A percentile compares a stretch with the other conserved stretches of the same genome.
phyloP scores from a whole-genome alignment of 495 filamentous ascomycete genomes.

The Podospora conica region DNA sequence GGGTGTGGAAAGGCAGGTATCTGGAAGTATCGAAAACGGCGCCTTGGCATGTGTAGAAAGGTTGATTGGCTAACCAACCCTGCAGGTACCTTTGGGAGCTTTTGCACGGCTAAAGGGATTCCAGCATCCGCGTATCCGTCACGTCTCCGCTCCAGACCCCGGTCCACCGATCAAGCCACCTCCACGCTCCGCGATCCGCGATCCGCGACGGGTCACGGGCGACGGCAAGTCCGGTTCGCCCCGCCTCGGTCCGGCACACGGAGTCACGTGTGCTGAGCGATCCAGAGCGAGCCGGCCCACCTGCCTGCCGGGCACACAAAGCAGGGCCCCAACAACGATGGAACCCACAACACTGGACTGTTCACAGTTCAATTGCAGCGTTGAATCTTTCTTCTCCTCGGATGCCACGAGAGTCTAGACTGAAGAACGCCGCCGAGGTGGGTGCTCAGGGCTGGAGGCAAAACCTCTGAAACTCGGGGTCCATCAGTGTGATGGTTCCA shows the following conservation, averaged over 20 bases:
- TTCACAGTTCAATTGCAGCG: neutral
- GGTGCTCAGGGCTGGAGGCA: neutral
- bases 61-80: too few species aligned
- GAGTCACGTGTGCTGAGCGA: neutral
- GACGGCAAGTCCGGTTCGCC: neutral
- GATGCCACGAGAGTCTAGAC: neutral
- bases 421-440: neutral
- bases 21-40: too few species aligned
- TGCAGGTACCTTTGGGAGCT: too few species aligned
- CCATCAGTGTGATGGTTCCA: neutral
- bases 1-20: too few species aligned
- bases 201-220: too few species aligned
- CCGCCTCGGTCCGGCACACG: neutral
- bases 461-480: neutral
- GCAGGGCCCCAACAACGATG: neutral
- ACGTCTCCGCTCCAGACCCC: neutral
- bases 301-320: neutral
- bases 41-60: too few species aligned
- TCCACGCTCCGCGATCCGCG: neutral
- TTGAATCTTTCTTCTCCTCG: neutral
- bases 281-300: too few species aligned
- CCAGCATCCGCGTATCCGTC: neutral
- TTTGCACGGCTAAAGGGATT: too few species aligned
- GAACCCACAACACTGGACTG: neutral
- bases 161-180: neutral